Evolutionary conservation across 108 stramenopile genomes (phyloP), one percentile per base, ranked within the genome.

Genomic region (Nitzschia sp.): DNA sequence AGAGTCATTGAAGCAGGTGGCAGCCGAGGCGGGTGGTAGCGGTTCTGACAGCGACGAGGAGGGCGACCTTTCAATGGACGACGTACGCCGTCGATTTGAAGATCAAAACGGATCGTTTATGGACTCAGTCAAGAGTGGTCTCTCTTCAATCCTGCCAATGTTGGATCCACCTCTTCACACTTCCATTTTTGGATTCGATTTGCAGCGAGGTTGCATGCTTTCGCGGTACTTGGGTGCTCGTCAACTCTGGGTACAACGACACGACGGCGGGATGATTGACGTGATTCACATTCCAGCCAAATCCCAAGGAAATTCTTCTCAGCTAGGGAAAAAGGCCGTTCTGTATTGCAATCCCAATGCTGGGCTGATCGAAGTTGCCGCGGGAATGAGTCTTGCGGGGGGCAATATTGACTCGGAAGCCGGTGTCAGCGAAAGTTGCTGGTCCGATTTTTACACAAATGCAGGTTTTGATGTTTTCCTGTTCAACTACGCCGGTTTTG

Each of bases 301-400:
- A 38, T 17, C 64, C 2, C 17, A 45, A 45, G 44, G 8, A 27
- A 28, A 16, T 16, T 46, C 45, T 23, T 69, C 28, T 23, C 62
- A 44, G 36, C 58, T 41, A 17, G 79, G 71, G 34, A 58, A 69
- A 47, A 84, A 86, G 35, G 90, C 90, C 3, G 89, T 95, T 0
- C 53, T 95, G 58, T 95, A 92, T 59, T 95, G 94, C 77, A 95
- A 95, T 69, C 94, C 94, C 1, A 95, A 95, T 69, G 94, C 94
- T 16, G 91, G 94, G 2, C 67, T 95, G 58, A 73, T 81, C 34
- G 94, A 95, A 69, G 89, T 91, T 3, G 86, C 89, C 11, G 80
- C 93, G 21, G 93, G 93, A 21, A 77, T 94, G 80, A 90, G 93
- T 21, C 53, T 95, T 2, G 87, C 80, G 25, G 86, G 88, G 1